These are phyloP conservation scores for Ophiostoma tasmaniense DNA, from an alignment of 2,329 filamentous ascomycete species.

Conservation along the genomic window DNA sequence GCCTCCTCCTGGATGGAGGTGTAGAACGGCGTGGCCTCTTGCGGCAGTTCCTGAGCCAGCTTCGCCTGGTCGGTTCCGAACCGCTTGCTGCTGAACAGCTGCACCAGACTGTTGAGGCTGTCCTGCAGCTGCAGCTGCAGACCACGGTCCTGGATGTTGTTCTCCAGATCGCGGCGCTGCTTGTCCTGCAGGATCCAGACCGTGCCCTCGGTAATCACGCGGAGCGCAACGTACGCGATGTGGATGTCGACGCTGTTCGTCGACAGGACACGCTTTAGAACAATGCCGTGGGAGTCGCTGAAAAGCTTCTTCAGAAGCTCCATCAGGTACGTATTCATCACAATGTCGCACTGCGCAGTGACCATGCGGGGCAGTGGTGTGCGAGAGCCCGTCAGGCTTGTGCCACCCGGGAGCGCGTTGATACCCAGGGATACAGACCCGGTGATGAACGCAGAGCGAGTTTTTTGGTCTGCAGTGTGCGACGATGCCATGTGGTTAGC, in stretches of 20 bases:
- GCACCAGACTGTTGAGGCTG: slow-evolving; percentile 14
- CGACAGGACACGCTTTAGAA: slow-evolving; percentile 14
- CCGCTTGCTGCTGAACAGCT: slow-evolving; percentile 8
- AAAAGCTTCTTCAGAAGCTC: slow-evolving; percentile 16
- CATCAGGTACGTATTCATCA: slow-evolving; percentile 14
- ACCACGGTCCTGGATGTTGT: slow-evolving; percentile 15
- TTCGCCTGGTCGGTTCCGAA: slow-evolving; percentile 2
- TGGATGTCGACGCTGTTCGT: slow-evolving; percentile 10
- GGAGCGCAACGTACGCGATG: slow-evolving; percentile 18
- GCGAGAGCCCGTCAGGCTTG: slow-evolving; percentile 3
- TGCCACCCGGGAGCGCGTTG: slow-evolving; percentile 7
- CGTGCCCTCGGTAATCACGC: slow-evolving; percentile 18
- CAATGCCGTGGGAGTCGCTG: neutral
- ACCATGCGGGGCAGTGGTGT: slow-evolving; percentile 19
- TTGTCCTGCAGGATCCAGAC: slow-evolving; percentile 20
- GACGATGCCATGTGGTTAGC: neutral
- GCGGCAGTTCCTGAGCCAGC: neutral
- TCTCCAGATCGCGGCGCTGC: slow-evolving; percentile 19
- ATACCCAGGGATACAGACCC: slow-evolving; percentile 11
- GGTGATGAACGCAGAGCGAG: slow-evolving; percentile 10
- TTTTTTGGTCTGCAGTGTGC: slow-evolving; percentile 18
- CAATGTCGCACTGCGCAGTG: slow-evolving; percentile 19
- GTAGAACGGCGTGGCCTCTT: slow-evolving; percentile 2
- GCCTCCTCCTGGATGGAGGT: neutral
- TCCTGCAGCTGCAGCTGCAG: slow-evolving; percentile 16